Conservation (phyloP, 805 yeast genomes). For the Torulaspora quercuum region DNA sequence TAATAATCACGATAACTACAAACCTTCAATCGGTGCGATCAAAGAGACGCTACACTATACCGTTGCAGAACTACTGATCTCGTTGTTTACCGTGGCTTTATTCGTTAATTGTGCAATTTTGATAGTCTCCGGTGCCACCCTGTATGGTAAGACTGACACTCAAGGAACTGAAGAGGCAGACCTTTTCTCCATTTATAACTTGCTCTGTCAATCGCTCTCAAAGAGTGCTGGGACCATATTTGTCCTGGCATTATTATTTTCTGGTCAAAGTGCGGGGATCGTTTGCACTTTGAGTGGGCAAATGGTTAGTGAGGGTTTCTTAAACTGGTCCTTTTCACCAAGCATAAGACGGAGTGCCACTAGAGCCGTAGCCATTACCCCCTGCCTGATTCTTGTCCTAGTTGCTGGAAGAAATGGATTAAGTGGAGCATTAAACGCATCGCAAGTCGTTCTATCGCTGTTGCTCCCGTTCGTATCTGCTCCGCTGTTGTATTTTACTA, state of each 20-base stretch:
- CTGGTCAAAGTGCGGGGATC: constrained; percentile 92
- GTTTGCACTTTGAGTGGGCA: constrained; percentile 95
- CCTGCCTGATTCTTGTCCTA: constrained; percentile 73
- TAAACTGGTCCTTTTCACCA: constrained; percentile 77
- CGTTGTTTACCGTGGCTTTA: constrained; percentile 83
- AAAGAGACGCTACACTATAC: constrained; percentile 78
- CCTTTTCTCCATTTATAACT: constrained; percentile 70
- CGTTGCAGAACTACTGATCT: constrained; percentile 74
- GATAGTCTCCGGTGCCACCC: constrained; percentile 89
- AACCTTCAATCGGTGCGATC: constrained; percentile 80
- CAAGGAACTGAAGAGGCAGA: constrained; percentile 73
- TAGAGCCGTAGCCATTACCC: constrained; percentile 78
- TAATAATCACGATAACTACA: constrained; percentile 47
- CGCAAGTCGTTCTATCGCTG: constrained; percentile 79
- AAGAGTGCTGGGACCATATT: constrained; percentile 79
- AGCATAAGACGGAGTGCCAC: constrained; percentile 77
- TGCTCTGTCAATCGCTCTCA: constrained; percentile 60
- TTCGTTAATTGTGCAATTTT: constrained; percentile 88
- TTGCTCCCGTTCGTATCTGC: constrained; percentile 85
- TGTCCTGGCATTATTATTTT: constrained; percentile 77
- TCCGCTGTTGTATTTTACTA: constrained; percentile 78
- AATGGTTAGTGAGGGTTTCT: constrained; percentile 89
- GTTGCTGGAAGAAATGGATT: constrained; percentile 80
- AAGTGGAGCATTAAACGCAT: constrained; percentile 69
- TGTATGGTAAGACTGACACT: constrained; percentile 48